Conservation (phyloP, 148 eudicot species). For the Amaranthus cruentus region DNA sequence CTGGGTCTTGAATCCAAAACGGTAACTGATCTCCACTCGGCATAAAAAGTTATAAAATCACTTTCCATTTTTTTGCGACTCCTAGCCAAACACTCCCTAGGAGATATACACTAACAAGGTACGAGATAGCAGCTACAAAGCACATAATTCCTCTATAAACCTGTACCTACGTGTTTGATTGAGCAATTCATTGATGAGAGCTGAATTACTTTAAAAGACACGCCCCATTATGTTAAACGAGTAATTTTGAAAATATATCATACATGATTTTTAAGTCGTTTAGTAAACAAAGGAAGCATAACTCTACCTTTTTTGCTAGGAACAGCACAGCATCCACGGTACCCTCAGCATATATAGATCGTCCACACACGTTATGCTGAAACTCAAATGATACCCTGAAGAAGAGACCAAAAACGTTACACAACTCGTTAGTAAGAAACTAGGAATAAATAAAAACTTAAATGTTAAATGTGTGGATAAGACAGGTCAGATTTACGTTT, state of each 20-base stretch:
- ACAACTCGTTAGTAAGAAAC: constrained; percentile 1
- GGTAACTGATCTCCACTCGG: neutral
- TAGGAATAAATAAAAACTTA: neutral
- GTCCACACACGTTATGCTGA: constrained; percentile 94
- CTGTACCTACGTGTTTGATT: neutral
- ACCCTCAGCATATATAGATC: constrained; percentile 97
- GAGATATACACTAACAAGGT: too few species aligned
- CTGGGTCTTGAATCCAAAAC: neutral
- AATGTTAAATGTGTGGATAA: neutral
- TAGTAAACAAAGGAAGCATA: constrained; percentile 7
- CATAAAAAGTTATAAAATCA: neutral
- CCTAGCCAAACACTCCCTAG: too few species aligned
- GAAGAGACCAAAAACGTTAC: constrained; percentile 1
- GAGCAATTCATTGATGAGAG: neutral
- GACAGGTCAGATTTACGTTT: constrained; percentile 46
- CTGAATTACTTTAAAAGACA: neutral
- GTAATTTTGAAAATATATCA: neutral
- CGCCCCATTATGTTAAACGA: neutral
- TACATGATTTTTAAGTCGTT: neutral
- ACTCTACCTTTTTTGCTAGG: constrained; percentile 73
- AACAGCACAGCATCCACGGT: constrained; percentile 84
- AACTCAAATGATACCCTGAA: constrained; percentile 88
- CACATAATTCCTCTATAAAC: too few species aligned
- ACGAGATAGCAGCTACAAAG: too few species aligned
- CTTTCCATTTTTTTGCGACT: neutral